phyloP scores from a whole-genome alignment of 176 grass and related monocot genomes.

The Ensete glaucum region DNA sequence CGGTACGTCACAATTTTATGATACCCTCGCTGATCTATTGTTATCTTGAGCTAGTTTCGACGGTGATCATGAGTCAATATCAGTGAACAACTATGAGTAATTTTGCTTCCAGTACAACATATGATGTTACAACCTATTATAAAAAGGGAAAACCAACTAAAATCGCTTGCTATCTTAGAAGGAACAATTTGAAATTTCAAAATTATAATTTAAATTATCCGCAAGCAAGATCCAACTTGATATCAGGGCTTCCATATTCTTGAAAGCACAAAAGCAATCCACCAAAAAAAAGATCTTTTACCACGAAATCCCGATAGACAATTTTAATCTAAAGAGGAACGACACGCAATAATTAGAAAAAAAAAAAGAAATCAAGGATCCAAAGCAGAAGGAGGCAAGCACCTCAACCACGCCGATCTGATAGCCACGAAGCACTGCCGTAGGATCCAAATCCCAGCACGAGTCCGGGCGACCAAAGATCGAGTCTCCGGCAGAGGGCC shows the following conservation, averaged over 20 bases:
- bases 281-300: background rate
- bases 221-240: too few species aligned
- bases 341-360: background rate
- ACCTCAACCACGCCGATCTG: conserved; percentile 59
- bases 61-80: background rate
- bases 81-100: background rate
- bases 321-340: background rate
- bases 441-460: conserved; percentile 36
- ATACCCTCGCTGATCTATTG: background rate
- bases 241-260: too few species aligned
- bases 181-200: too few species aligned
- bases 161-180: too few species aligned
- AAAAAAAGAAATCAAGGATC: background rate
- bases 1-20: background rate
- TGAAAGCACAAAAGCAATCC: background rate
- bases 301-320: background rate
- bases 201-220: too few species aligned
- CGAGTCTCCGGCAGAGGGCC: conserved; percentile 12
- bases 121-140: background rate
- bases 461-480: conserved; percentile 22
- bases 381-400: background rate
- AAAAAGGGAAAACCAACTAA: background rate
- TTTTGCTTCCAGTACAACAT: background rate
- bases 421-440: conserved; percentile 18
- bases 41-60: background rate